phyloP scores from a whole-genome alignment of 768 basidiomycete genomes.

The Tulasnella calospora region DNA sequence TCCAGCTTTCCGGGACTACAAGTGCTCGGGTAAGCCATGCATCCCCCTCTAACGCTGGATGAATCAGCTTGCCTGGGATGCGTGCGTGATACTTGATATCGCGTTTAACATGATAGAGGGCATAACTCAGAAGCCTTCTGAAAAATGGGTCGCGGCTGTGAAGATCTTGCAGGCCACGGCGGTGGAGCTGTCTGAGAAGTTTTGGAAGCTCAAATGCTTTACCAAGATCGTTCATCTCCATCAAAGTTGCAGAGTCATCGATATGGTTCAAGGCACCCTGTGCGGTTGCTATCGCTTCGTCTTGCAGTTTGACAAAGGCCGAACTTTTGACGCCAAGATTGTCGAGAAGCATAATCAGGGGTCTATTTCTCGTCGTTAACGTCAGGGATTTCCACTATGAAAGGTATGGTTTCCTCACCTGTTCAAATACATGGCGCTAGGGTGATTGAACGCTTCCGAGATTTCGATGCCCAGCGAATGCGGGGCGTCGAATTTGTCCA shows the following conservation, averaged over 20 bases:
- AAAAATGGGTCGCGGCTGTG: slow-evolving; percentile 45
- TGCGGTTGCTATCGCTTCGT: slow-evolving; percentile 51
- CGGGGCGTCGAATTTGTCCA: slow-evolving; percentile 66
- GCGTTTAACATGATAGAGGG: slow-evolving; percentile 60
- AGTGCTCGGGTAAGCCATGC: not conserved
- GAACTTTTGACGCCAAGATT: slow-evolving; percentile 59
- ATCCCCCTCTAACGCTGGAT: too few relatives aligned
- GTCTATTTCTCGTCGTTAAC: slow-evolving; percentile 40
- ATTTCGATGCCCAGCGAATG: slow-evolving; percentile 58
- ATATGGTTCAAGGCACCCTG: slow-evolving; percentile 58
- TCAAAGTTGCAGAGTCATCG: slow-evolving; percentile 44
- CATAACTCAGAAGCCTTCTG: slow-evolving; percentile 51
- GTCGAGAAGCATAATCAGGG: slow-evolving; percentile 73
- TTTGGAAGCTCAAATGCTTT: slow-evolving; percentile 47
- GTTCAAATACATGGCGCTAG: slow-evolving; percentile 65
- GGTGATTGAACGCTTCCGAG: slow-evolving; percentile 55
- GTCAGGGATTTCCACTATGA: not conserved
- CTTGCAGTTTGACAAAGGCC: slow-evolving; percentile 59
- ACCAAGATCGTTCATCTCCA: slow-evolving; percentile 49
- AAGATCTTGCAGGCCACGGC: slow-evolving; percentile 46
- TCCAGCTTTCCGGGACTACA: slow-evolving; percentile 55
- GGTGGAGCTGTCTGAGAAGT: slow-evolving; percentile 49
- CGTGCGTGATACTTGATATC: slow-evolving; percentile 72
- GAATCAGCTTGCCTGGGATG: slow-evolving; percentile 41
- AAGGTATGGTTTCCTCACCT: slow-evolving; percentile 43